Conservation (phyloP, 306 rosid species). For the Cicer yamashitae region DNA sequence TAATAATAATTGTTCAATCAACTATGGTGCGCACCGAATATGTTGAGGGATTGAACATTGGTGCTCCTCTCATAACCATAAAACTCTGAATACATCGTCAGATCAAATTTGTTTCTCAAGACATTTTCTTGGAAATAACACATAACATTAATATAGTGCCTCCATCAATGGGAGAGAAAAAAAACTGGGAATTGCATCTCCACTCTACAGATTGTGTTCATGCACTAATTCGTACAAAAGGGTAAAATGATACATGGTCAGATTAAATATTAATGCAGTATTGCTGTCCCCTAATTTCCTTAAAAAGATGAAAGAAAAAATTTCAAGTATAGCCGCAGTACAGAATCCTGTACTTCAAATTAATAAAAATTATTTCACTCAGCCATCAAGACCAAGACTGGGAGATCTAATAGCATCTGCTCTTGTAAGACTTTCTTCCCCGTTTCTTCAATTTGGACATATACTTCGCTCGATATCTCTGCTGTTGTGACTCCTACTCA, state of each 20-base stretch:
- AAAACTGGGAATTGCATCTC: background rate
- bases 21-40: no score
- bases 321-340: background rate
- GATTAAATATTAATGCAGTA: background rate
- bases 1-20: no score
- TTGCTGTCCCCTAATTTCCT: background rate
- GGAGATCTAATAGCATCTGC: background rate
- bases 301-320: background rate
- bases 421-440: background rate
- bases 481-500: constrained; percentile 9
- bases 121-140: background rate
- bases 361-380: background rate
- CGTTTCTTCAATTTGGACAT: constrained; percentile 1
- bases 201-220: background rate
- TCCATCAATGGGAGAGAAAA: background rate
- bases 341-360: constrained; percentile 23
- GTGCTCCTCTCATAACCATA: background rate
- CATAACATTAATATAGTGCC: background rate
- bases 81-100: background rate
- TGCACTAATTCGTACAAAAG: background rate
- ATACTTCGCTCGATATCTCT: background rate
- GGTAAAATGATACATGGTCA: no score
- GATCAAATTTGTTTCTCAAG: background rate
- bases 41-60: background rate
- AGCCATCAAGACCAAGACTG: background rate